Evolutionary conservation across 176 grass and related monocot species (phyloP).

Genomic region (sorghum (Sorghum bicolor)): Sorghum_bicolor_NCBIv3 NC_012878.2:59364001-59364500

Average conservation of each 20-base stretch:
- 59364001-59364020: slow-evolving; percentile 15
- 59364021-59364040: background rate
- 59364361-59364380: background rate
- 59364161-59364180: slow-evolving; percentile 92
- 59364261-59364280: background rate
- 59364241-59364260: background rate
- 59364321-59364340: background rate
- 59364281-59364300: background rate
- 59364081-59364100: slow-evolving; percentile 30
- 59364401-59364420: background rate
- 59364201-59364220: slow-evolving; percentile 6
- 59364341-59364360: background rate
- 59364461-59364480: background rate
- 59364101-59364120: slow-evolving; percentile 35
- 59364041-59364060: background rate
- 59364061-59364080: slow-evolving; percentile 8
- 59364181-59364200: slow-evolving; percentile 45
- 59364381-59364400: background rate
- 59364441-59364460: background rate
- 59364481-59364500: slow-evolving; percentile 1
- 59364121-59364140: slow-evolving; percentile 88
- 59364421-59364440: background rate
- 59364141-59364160: slow-evolving; percentile 89
- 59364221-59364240: background rate
- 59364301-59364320: background rate